Evolutionary conservation across 2,329 filamentous ascomycete species (phyloP).

Genomic region (Eutypa lata): DNA sequence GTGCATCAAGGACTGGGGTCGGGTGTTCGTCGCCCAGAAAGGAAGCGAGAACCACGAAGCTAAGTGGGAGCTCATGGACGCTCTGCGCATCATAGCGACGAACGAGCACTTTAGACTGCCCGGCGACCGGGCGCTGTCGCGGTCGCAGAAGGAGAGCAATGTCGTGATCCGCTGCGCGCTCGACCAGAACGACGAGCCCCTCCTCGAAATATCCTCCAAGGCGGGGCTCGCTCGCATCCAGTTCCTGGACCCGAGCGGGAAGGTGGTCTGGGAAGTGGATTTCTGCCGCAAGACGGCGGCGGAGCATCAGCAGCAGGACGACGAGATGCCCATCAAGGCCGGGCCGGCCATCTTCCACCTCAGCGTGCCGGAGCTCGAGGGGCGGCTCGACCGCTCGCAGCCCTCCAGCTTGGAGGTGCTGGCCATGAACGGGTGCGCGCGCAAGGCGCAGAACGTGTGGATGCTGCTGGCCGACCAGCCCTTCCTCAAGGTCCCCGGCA

Average conservation of each 20-base stretch:
- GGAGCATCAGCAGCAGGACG: not conserved
- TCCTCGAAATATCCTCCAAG: slow-evolving; percentile 16
- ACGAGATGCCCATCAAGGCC: not conserved
- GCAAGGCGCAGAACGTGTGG: slow-evolving; percentile 31
- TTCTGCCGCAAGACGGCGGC: slow-evolving; percentile 11
- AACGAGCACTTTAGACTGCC: slow-evolving; percentile 68
- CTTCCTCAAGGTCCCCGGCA: slow-evolving; percentile 37
- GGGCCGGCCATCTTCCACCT: slow-evolving; percentile 16
- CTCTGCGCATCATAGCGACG: slow-evolving; percentile 59
- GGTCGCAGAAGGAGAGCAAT: slow-evolving; percentile 1
- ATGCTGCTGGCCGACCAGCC: slow-evolving; percentile 25
- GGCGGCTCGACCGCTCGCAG: slow-evolving; percentile 25
- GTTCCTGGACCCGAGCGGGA: slow-evolving; percentile 19
- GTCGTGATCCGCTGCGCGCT: slow-evolving; percentile 7
- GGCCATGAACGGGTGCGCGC: slow-evolving; percentile 37
- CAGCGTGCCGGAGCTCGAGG: slow-evolving; percentile 24
- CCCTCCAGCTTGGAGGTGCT: slow-evolving; percentile 31
- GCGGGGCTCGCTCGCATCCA: slow-evolving; percentile 26
- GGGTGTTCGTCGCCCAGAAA: slow-evolving; percentile 39
- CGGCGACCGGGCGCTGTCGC: slow-evolving; percentile 44
- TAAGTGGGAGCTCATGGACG: slow-evolving; percentile 66
- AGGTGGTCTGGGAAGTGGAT: slow-evolving; percentile 14
- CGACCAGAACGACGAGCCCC: slow-evolving; percentile 17
- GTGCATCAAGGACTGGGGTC: slow-evolving; percentile 39
- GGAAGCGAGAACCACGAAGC: slow-evolving; percentile 52